phyloP scores from a whole-genome alignment of 2,329 filamentous ascomycete genomes.

The Penicillium corylophilum region DNA sequence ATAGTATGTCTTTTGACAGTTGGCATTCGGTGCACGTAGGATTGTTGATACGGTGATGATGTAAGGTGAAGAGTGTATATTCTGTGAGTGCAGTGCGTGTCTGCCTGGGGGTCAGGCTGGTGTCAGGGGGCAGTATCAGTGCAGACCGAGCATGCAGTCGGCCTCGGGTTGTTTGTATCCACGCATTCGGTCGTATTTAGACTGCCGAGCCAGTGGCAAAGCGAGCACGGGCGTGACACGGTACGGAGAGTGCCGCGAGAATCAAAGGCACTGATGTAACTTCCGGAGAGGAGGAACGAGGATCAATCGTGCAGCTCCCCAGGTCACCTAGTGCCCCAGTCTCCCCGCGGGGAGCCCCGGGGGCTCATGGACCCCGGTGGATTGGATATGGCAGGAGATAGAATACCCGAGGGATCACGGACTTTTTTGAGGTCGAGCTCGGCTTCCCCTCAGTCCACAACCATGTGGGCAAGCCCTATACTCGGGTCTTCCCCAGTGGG shows the following conservation, averaged over 20 bases:
- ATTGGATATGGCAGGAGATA: neutral
- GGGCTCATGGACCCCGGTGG: constrained; percentile 12
- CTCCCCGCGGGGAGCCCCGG: constrained; percentile 29
- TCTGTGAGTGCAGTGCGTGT: too few relatives aligned
- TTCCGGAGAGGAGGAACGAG: constrained; percentile 16
- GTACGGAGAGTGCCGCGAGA: neutral
- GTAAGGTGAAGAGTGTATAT: too few relatives aligned
- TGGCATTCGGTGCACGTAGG: neutral
- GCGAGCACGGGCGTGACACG: constrained; percentile 1
- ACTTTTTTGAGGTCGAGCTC: neutral
- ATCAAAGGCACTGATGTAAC: constrained; percentile 14
- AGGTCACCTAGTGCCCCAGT: constrained; percentile 1
- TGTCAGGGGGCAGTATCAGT: too few relatives aligned
- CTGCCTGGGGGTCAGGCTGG: too few relatives aligned
- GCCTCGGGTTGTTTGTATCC: constrained; percentile 9
- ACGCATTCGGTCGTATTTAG: neutral
- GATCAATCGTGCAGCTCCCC: constrained; percentile 10
- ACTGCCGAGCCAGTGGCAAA: neutral
- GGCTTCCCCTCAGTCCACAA: neutral
- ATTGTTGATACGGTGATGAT: too few relatives aligned
- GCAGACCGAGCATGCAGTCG: constrained; percentile 2
- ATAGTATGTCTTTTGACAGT: constrained; percentile 18
- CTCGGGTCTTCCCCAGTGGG: neutral
- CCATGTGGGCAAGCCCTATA: constrained; percentile 4
- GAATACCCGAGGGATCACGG: constrained; percentile 19